Base-by-base conservation (phyloP, 495 filamentous ascomycete genomes). In the Penicillium bovifimosum region DNA sequence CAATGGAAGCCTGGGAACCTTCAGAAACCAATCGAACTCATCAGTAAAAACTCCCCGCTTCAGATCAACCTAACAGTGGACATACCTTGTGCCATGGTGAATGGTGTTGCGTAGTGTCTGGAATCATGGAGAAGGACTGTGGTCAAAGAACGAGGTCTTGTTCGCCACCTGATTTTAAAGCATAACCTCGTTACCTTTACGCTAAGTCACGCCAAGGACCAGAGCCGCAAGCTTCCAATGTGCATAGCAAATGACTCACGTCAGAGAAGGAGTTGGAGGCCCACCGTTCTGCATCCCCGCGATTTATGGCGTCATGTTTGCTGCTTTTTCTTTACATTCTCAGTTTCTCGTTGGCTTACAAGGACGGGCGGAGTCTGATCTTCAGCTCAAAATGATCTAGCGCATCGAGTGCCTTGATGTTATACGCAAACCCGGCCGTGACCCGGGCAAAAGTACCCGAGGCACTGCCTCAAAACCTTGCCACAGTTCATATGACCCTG, bases 191-290 rank as follows among this genome's bases (percentile, higher is more conserved):
- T 39, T 39, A 17, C n/a, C 17, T 47, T 7, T 4, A 27, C 14
- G 27, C 6, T 36, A 6, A 7, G 1, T 17, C 7, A 10, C 10
- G 33, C 44, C 29, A 35, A 29, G 24, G 14, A 27, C 26, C 28
- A 48, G 46, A 48, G 46, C 46, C 46, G 46, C 46, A 45, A 64
- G 54, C 61, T 58, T 53, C 51, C 51, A 62, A 48, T 16, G 46
- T 55, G 59, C 56, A 58, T 62, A 62, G 62, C 62, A 65, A 60
- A 50, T 65, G 62, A 65, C 62, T 62, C 47, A 55, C 47, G 45
- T 55, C 50, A 55, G 58, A 54, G 41, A 45, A 26, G 6, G 9
- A 14, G 41, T 36, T n/a, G 6, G 34, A 36, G 13, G 2, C 20
- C 34, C 34, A 36, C 34, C 16, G 5, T 33, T 38, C 26, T 47